Evolutionary conservation across 495 filamentous ascomycete species (phyloP).

Genomic region (Penicillium bovifimosum): DNA sequence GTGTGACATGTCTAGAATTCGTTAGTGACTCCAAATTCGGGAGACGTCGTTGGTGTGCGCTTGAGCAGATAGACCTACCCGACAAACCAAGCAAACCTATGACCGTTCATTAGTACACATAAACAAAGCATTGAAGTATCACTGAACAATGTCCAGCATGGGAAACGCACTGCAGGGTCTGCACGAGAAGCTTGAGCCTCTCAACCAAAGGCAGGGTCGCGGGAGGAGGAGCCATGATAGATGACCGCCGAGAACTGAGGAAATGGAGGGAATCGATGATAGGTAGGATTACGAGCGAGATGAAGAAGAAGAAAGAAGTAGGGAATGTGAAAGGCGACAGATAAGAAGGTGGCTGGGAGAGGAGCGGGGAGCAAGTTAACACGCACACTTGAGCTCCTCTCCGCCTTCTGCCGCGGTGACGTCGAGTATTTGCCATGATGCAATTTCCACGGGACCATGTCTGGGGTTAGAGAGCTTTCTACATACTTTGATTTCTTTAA

Average conservation of each 20-base stretch:
- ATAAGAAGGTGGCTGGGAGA: slow-evolving; percentile 23
- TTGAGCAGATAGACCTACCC: slow-evolving; percentile 57
- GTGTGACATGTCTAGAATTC: slow-evolving; percentile 63
- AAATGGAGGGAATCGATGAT: not conserved
- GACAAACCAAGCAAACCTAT: slow-evolving; percentile 75
- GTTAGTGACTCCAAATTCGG: slow-evolving; percentile 14
- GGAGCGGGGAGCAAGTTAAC: slow-evolving; percentile 22
- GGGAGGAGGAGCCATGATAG: slow-evolving; percentile 71
- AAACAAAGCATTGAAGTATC: slow-evolving; percentile 12
- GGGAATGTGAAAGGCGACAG: slow-evolving; percentile 6
- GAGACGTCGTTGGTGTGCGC: not conserved
- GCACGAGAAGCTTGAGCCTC: slow-evolving; percentile 67
- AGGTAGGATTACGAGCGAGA: not conserved
- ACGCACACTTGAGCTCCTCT: slow-evolving; percentile 12
- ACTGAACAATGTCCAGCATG: slow-evolving; percentile 17
- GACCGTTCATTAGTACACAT: slow-evolving; percentile 38
- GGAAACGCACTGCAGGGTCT: slow-evolving; percentile 77
- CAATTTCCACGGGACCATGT: slow-evolving; percentile 6
- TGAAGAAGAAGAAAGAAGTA: not conserved
- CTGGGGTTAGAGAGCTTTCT: not conserved
- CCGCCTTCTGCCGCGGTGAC: slow-evolving; percentile 22
- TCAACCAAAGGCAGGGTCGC: slow-evolving; percentile 64
- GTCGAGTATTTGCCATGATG: slow-evolving; percentile 21
- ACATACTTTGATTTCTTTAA: not conserved
- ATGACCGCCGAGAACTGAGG: not conserved